These are phyloP conservation scores for Boechera divaricarpa DNA, from an alignment of 345 rosid genomes.

Conservation along the genomic window DNA sequence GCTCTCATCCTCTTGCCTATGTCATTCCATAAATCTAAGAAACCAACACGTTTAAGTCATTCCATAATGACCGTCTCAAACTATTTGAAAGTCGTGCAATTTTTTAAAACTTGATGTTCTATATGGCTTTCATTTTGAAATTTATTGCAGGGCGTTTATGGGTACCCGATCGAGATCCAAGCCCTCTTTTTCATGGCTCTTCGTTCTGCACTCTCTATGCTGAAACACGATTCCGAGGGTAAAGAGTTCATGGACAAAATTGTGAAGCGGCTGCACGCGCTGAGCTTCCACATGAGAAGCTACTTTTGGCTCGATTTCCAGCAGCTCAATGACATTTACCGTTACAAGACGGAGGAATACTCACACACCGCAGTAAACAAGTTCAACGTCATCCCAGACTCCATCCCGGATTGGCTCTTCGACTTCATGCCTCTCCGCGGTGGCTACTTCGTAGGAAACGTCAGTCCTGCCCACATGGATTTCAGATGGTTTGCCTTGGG, in stretches of 20 bases:
- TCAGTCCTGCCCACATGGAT: slow-evolving; percentile 78
- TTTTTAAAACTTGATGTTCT: no score
- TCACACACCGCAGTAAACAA: slow-evolving; percentile 77
- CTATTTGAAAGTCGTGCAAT: no score
- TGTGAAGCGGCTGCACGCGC: slow-evolving; percentile 59
- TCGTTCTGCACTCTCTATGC: slow-evolving; percentile 62
- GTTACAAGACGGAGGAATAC: slow-evolving; percentile 74
- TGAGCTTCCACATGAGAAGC: slow-evolving; percentile 66
- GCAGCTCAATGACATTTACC: slow-evolving; percentile 71
- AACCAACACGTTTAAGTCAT: not conserved
- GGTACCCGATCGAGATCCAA: slow-evolving; percentile 86
- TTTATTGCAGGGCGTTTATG: slow-evolving; percentile 72
- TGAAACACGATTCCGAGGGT: slow-evolving; percentile 71
- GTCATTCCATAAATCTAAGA: not conserved
- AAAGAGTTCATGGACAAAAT: slow-evolving; percentile 67
- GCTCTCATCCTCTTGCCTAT: slow-evolving; percentile 7
- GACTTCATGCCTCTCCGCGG: slow-evolving; percentile 69
- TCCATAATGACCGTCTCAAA: not conserved
- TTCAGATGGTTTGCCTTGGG: slow-evolving; percentile 73
- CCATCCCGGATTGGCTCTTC: slow-evolving; percentile 73
- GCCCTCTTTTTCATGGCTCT: slow-evolving; percentile 87
- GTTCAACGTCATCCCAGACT: slow-evolving; percentile 76
- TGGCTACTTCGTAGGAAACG: slow-evolving; percentile 74
- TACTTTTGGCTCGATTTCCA: slow-evolving; percentile 74
- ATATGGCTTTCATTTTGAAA: not conserved